These are phyloP conservation scores for Sugiyamaella americana DNA, from an alignment of 805 yeast species.

Conservation along the genomic window DNA sequence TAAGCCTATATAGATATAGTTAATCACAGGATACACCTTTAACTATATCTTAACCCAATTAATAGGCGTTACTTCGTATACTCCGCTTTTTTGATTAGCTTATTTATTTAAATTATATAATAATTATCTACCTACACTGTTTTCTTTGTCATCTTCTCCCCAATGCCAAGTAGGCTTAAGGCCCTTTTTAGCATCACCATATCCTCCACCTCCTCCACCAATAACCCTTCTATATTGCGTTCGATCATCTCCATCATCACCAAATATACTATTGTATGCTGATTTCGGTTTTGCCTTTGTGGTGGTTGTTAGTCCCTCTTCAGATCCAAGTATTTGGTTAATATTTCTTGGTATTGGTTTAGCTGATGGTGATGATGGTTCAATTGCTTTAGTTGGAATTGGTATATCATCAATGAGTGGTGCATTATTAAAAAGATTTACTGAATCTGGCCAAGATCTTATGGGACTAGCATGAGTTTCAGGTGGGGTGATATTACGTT, in stretches of 20 bases:
- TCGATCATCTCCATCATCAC: slow-evolving; percentile 7
- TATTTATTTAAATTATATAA: too few species aligned
- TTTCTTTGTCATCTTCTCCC: slow-evolving; percentile 4
- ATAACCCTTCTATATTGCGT: slow-evolving; percentile 8
- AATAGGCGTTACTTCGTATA: too few species aligned
- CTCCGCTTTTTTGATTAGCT: too few species aligned
- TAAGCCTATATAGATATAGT: too few species aligned
- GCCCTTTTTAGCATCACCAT: slow-evolving; percentile 9
- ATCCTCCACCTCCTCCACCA: slow-evolving; percentile 17
- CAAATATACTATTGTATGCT: slow-evolving; percentile 7
- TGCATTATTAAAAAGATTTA: slow-evolving; percentile 14
- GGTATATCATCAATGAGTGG: slow-evolving; percentile 18
- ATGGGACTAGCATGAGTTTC: too few species aligned
- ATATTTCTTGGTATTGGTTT: slow-evolving; percentile 19
- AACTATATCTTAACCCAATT: too few species aligned
- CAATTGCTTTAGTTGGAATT: slow-evolving; percentile 16
- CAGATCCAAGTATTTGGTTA: slow-evolving; percentile 16
- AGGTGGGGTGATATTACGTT: too few species aligned
- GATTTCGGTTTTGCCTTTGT: background rate
- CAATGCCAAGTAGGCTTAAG: slow-evolving; percentile 6
- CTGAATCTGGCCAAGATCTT: slow-evolving; percentile 10
- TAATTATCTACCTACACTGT: too few species aligned
- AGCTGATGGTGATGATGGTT: slow-evolving; percentile 18
- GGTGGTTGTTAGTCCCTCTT: too few species aligned
- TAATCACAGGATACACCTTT: too few species aligned